Evolutionary conservation across 2,329 filamentous ascomycete genomes (phyloP).

Genomic region (Gyromitra esculenta): DNA sequence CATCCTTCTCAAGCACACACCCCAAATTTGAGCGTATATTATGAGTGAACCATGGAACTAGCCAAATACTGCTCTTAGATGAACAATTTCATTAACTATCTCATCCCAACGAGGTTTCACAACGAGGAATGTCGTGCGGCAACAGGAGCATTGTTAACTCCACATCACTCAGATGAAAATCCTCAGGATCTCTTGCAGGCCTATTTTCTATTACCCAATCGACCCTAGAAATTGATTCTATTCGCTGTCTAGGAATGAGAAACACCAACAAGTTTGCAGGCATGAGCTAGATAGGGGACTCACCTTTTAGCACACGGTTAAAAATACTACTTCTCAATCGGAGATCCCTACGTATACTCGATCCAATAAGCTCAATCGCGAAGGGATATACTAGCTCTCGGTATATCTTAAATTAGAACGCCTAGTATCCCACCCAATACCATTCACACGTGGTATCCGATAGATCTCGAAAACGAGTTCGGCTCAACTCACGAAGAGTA

Average conservation of each 20-base stretch:
- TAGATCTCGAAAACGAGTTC: not conserved
- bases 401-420: slow-evolving; percentile 8
- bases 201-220: not conserved
- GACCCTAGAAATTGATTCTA: not conserved
- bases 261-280: not conserved
- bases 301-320: not conserved
- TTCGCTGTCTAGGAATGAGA: not conserved
- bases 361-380: not conserved
- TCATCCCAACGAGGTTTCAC: not conserved
- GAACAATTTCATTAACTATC: not conserved
- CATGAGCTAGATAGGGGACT: not conserved
- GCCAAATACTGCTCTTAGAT: not conserved
- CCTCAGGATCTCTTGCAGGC: not conserved
- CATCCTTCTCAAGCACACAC: too few relatives aligned
- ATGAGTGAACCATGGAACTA: too few relatives aligned
- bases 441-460: not conserved
- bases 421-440: not conserved
- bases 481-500: not conserved
- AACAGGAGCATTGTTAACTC: not conserved
- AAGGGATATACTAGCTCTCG: slow-evolving; percentile 2
- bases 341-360: not conserved
- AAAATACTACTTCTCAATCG: not conserved
- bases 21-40: too few relatives aligned
- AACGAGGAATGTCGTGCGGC: not conserved
- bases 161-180: not conserved